phyloP scores from a whole-genome alignment of 2,329 filamentous ascomycete genomes.

The Colletotrichum tamarilloi region DNA sequence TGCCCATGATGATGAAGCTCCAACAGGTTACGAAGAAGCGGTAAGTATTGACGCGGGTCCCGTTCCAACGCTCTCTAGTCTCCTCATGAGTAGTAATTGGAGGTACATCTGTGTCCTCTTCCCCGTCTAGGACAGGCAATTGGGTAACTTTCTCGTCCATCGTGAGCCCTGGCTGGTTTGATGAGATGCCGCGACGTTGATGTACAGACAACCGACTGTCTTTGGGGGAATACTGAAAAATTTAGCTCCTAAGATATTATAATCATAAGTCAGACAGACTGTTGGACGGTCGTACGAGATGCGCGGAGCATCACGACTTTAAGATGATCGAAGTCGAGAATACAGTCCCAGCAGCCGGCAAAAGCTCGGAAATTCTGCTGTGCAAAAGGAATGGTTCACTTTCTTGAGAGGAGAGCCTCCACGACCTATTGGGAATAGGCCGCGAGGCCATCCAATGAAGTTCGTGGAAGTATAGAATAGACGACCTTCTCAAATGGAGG shows the following conservation, averaged over 20 bases:
- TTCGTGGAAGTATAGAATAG: background rate
- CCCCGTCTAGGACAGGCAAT: background rate
- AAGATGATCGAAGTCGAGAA: background rate
- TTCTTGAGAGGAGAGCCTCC: background rate
- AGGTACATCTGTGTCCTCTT: background rate
- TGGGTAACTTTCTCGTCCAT: slow-evolving; percentile 1
- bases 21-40: slow-evolving; percentile 70
- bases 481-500: background rate
- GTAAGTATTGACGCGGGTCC: slow-evolving; percentile 66
- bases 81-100: background rate
- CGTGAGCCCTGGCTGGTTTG: background rate
- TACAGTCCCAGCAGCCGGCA: background rate
- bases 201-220: background rate
- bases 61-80: slow-evolving; percentile 70
- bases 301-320: background rate
- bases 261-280: background rate
- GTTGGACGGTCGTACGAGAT: background rate
- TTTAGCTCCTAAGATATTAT: background rate
- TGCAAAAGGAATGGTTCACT: background rate
- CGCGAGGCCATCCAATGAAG: background rate
- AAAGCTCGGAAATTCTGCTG: background rate
- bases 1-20: slow-evolving; percentile 73
- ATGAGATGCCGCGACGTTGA: background rate
- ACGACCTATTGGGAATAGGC: background rate
- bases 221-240: background rate